These are phyloP conservation scores for Priceomyces medius DNA, from an alignment of 805 yeast genomes.

Conservation along the genomic window DNA sequence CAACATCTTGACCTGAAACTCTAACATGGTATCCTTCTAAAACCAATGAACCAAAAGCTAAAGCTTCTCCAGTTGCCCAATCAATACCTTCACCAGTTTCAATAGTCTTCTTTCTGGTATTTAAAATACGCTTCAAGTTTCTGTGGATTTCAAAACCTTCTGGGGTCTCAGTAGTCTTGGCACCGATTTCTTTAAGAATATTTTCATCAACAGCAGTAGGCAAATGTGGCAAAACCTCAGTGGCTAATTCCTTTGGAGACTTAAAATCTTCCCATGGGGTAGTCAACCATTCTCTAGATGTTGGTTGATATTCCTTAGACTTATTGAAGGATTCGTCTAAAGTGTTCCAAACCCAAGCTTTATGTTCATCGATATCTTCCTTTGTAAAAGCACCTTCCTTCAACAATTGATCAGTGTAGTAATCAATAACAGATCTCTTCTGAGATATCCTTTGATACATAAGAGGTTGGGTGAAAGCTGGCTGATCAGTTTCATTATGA, in stretches of 20 bases:
- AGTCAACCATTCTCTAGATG: slow-evolving; percentile 95
- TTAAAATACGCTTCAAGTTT: slow-evolving; percentile 92
- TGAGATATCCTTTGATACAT: slow-evolving; percentile 92
- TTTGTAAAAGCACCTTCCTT: slow-evolving; percentile 85
- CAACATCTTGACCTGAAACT: slow-evolving; percentile 99
- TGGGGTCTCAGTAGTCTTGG: slow-evolving; percentile 79
- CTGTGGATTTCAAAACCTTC: slow-evolving; percentile 85
- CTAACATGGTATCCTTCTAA: slow-evolving; percentile 95
- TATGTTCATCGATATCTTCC: slow-evolving; percentile 92
- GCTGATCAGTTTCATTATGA: slow-evolving; percentile 99
- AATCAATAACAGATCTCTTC: slow-evolving; percentile 85
- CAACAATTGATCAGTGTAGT: slow-evolving; percentile 75
- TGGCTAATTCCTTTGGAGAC: slow-evolving; percentile 94
- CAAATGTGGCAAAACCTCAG: slow-evolving; percentile 91
- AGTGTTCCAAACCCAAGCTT: slow-evolving; percentile 95
- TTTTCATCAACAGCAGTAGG: slow-evolving; percentile 86
- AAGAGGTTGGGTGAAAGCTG: slow-evolving; percentile 96
- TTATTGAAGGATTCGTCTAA: slow-evolving; percentile 88
- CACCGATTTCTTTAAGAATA: slow-evolving; percentile 75
- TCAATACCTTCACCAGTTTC: slow-evolving; percentile 93
- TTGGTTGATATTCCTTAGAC: slow-evolving; percentile 86
- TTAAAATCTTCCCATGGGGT: slow-evolving; percentile 99
- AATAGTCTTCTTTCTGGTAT: slow-evolving; percentile 79
- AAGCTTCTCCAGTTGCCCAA: slow-evolving; percentile 99
- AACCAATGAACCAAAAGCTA: slow-evolving; percentile 91